These are phyloP conservation scores for Yamadazyma atlantica DNA, from an alignment of 1,139 yeast species.

Conservation along the genomic window DNA sequence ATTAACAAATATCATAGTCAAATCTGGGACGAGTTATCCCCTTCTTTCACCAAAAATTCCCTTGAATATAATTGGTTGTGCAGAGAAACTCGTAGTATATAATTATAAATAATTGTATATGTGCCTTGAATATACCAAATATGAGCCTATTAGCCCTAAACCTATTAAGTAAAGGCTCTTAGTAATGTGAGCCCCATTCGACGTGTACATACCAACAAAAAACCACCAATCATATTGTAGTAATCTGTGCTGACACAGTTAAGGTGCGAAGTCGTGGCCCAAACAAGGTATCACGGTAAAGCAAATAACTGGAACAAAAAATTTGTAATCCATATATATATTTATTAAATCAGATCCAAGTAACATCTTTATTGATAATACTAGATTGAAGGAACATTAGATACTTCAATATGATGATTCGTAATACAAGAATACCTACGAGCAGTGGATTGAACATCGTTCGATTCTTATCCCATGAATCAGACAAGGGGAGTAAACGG, in stretches of 20 bases:
- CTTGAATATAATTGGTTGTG: conserved; percentile 69
- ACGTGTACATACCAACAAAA: no score
- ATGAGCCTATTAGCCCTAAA: no score
- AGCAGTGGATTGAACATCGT: conserved; percentile 16
- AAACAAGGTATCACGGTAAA: conserved; percentile 1
- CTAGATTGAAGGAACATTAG: no score
- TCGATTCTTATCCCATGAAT: conserved; percentile 27
- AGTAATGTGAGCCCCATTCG: no score
- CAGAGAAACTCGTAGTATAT: conserved; percentile 53
- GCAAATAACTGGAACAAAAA: conserved; percentile 2
- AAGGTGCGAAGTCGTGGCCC: not conserved
- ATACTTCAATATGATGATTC: conserved; percentile 4
- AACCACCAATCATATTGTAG: conserved; percentile 1
- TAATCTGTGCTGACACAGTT: conserved; percentile 7
- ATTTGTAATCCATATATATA: not conserved
- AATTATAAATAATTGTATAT: not conserved
- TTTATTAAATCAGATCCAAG: no score
- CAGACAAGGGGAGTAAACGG: conserved; percentile 32
- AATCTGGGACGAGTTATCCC: conserved; percentile 58
- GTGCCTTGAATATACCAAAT: no score
- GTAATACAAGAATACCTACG: conserved; percentile 13
- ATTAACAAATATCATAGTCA: conserved; percentile 65
- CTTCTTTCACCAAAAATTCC: conserved; percentile 49
- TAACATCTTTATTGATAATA: no score
- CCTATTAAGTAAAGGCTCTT: no score